Conservation (phyloP, 176 grass and related monocot genomes). For the Bolboschoenus planiculmis region DNA sequence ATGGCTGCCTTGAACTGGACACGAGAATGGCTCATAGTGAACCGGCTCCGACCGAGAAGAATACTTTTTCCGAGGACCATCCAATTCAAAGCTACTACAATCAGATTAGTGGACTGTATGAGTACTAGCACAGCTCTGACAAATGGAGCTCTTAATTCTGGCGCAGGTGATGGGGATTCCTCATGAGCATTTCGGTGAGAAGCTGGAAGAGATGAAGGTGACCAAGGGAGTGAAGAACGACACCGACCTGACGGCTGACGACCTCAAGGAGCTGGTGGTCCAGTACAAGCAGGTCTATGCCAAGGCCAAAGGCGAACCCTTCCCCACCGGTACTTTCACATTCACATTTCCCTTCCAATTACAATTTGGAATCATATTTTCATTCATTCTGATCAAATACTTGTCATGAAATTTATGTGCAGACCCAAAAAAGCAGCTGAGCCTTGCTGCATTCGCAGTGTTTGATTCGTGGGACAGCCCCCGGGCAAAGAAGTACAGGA, state of each 20-base stretch:
- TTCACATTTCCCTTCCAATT: background rate
- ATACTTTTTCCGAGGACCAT: background rate
- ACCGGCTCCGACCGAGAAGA: background rate
- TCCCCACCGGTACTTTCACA: conserved; percentile 54
- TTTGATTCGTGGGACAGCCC: conserved; percentile 96
- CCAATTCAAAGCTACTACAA: background rate
- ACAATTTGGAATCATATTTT: background rate
- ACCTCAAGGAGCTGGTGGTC: conserved; percentile 70
- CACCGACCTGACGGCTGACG: conserved; percentile 58
- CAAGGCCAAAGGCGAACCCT: conserved; percentile 69
- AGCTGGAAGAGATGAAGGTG: conserved; percentile 71
- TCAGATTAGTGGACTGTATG: background rate
- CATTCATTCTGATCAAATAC: background rate
- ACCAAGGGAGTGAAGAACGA: conserved; percentile 49
- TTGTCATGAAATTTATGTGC: background rate
- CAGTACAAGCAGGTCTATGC: conserved; percentile 87
- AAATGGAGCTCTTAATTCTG: background rate
- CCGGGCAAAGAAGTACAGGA: conserved; percentile 81
- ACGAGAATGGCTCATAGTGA: background rate
- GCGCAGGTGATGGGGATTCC: conserved; percentile 77
- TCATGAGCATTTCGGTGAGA: conserved; percentile 65
- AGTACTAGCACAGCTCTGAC: background rate
- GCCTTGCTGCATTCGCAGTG: conserved; percentile 62
- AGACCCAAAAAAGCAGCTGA: conserved; percentile 79
- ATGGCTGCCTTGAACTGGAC: background rate